Base-by-base conservation (phyloP, 2,329 filamentous ascomycete genomes). In the Aspergillus chevalieri region DNA sequence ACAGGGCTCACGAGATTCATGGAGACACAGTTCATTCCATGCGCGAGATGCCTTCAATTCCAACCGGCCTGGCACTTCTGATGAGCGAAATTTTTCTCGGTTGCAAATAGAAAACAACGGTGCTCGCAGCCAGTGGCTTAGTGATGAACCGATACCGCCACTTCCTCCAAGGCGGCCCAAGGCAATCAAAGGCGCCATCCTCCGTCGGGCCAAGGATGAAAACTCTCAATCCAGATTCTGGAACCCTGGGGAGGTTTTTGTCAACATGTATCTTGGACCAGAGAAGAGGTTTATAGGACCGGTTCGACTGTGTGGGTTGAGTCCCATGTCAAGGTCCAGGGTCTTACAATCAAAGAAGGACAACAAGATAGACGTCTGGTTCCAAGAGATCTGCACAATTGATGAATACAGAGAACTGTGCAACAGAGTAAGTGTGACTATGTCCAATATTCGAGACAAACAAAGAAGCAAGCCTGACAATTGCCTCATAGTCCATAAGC, bases 331-430 rank as follows among this genome's bases (percentile, higher is more conserved):
- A n/a, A 48, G 47, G n/a, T 17, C 3, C 24, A 56, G 48, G 17
- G 51, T 70, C 8, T 26, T 58, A 2, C 44, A 43, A 19, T 44
- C 52, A 2, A 67, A 59, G 46, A 42, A 30, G 22, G 44, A 22
- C 3, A 9, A 15, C 6, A 46, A 44, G 2, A 51, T 67, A 15
- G 54, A 63, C 15, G 34, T 71, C 15, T 65, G 65, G 58, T 70
- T 72, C 51, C 55, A 60, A 19, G 50, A 71, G 26, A 21, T 65
- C 1, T 69, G 62, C 52, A 63, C 58, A 2, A 26, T 59, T 1
- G 50, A 62, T 4, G 52, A 66, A 33, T 69, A 67, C 45, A 43
- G 50, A 19, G 17, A 19, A 7, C 50, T 69, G 21, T 64, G 61
- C 44, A n/a, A 53, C 9, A 52, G 51, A 33, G 66, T 68, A 61